Evolutionary conservation across 495 filamentous ascomycete species (phyloP).

Genomic region (Penicillium roqueforti): DNA sequence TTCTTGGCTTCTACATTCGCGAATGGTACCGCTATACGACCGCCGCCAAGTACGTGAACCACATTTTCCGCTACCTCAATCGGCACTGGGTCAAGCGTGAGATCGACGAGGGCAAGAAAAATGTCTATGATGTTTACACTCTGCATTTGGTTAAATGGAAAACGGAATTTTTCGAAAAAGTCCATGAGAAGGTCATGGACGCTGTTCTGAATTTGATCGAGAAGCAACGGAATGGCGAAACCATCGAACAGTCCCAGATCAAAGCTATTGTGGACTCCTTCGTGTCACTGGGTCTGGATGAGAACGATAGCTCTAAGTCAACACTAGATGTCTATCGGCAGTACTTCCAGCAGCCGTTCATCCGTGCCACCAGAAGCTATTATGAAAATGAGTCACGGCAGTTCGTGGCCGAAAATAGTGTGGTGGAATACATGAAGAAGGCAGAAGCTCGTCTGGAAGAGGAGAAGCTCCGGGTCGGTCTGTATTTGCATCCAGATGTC

Average conservation of each 20-base stretch:
- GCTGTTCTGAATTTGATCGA: slow-evolving; percentile 93
- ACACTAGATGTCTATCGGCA: slow-evolving; percentile 91
- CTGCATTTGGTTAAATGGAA: slow-evolving; percentile 94
- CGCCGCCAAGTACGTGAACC: slow-evolving; percentile 93
- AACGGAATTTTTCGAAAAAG: slow-evolving; percentile 77
- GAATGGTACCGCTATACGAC: slow-evolving; percentile 96
- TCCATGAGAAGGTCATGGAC: slow-evolving; percentile 86
- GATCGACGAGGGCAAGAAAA: slow-evolving; percentile 99
- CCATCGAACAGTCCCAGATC: slow-evolving; percentile 93
- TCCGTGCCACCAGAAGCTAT: slow-evolving; percentile 76
- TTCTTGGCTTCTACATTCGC: slow-evolving; percentile 91
- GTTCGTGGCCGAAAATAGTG: slow-evolving; percentile 94
- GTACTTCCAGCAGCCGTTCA: slow-evolving; percentile 90
- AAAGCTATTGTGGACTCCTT: slow-evolving; percentile 97
- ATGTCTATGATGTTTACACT: slow-evolving; percentile 96
- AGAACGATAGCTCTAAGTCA: slow-evolving; percentile 85
- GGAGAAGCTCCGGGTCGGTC: slow-evolving; percentile 87
- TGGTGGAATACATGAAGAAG: slow-evolving; percentile 99
- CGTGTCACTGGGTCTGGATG: slow-evolving; percentile 91
- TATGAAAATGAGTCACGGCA: slow-evolving; percentile 90
- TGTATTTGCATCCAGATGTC: slow-evolving; percentile 91
- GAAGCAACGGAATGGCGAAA: slow-evolving; percentile 96
- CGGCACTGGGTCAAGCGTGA: slow-evolving; percentile 98
- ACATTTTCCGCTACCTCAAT: slow-evolving; percentile 95
- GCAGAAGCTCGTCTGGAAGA: slow-evolving; percentile 87